Evolutionary conservation across 495 filamentous ascomycete genomes (phyloP), one percentile per base, ranked within the genome.

Genomic region (Podospora didyma): DNA sequence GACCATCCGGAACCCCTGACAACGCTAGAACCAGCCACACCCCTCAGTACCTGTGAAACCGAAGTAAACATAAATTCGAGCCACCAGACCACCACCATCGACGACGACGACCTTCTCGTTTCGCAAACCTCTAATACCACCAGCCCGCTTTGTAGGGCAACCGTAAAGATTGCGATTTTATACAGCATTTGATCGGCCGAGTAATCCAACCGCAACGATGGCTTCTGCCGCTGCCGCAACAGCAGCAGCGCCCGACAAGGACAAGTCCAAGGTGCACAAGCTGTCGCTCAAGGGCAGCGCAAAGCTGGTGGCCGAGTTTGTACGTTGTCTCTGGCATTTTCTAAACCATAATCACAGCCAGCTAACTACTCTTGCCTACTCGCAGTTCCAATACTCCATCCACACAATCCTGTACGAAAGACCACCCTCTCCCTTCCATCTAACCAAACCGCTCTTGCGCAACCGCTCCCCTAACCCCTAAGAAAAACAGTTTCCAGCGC

Each of bases 341-440:
- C 22, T 10, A 46, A n/a, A 21, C 26, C 20, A 21, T 17, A 16
- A 14, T 6, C 14, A 22, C 42, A 34, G 10, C 7, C 34, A 16
- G 22, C 63, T 64, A 59, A 62, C 54, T 39, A 12, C 46, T 26
- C 28, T 42, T 50, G n/a, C 44, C 7, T 46, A 3, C 6, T 14
- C 19, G n/a, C 60, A 91, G 88, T 96, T 98, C 72, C 90, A 98
- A 77, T 96, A 95, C 69, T 96, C 90, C 1, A 96, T 96, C 65
- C 92, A 98, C 66, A 96, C 90, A 1, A 96, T 97, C 37, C 78
- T 98, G 85, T 77, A 73, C 49, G 68, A n/a, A n/a, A n/a, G 26
- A 9, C 26, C 26, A 45, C 31, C 14, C 34, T 83, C 69, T 63
- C 76, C 58, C 49, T 6, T 0, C 3, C 4, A 3, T 35, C 10